Evolutionary conservation across 495 filamentous ascomycete species (phyloP).

Genomic region (Wilcoxina mikolae): DNA sequence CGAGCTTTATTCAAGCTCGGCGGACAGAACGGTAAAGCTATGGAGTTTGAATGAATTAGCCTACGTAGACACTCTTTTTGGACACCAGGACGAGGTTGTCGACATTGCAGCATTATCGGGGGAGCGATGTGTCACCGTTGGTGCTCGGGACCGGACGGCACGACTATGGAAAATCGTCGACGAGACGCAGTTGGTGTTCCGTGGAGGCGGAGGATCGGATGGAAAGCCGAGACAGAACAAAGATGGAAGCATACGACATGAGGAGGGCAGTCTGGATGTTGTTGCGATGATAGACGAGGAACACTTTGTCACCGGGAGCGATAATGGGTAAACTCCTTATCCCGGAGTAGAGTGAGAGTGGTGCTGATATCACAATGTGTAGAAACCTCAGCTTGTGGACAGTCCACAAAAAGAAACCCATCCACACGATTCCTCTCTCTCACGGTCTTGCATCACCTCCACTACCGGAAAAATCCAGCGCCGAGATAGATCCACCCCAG

Average conservation of each 20-base stretch:
- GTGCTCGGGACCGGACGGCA: conserved; percentile 81
- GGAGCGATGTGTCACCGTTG: conserved; percentile 81
- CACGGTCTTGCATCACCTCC: conserved; percentile 68
- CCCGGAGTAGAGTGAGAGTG: not conserved
- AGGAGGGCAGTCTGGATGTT: conserved; percentile 80
- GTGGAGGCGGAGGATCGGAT: conserved; percentile 50
- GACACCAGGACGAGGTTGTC: conserved; percentile 80
- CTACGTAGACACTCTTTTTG: conserved; percentile 90
- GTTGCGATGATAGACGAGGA: conserved; percentile 78
- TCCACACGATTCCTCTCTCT: conserved; percentile 63
- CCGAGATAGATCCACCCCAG: conserved; percentile 46
- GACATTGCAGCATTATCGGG: conserved; percentile 66
- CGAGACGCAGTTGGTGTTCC: conserved; percentile 87
- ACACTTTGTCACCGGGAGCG: conserved; percentile 82
- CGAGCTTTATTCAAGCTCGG: conserved; percentile 75
- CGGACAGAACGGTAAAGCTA: conserved; percentile 77
- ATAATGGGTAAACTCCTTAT: conserved; percentile 62
- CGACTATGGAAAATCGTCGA: conserved; percentile 93
- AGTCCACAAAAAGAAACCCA: conserved; percentile 82
- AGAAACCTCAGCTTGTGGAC: conserved; percentile 62
- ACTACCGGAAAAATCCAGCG: conserved; percentile 47
- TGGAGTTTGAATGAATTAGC: conserved; percentile 74
- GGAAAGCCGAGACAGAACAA: conserved; percentile 38
- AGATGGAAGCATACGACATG: conserved; percentile 17
- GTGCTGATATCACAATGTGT: not conserved